Percentiles rank a stretch among this genome's conserved stretches.
Conservation (phyloP, 306 rosid species). For the Amphicarpaea edgeworthii region DNA sequence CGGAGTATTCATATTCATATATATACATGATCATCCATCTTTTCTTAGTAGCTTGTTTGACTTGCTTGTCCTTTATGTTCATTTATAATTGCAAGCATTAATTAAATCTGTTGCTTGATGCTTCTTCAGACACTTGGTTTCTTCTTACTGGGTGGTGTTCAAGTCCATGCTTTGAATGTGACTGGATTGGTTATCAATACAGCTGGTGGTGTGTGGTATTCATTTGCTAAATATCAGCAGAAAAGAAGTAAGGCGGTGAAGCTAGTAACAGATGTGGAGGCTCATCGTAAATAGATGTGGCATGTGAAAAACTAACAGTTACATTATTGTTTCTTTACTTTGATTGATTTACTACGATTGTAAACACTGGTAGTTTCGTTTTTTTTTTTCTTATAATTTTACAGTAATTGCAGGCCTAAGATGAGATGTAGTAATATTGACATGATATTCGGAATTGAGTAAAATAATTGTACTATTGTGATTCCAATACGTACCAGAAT, state of each 20-base stretch:
- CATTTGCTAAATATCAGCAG: constrained; percentile 86
- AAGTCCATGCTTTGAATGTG: constrained; percentile 86
- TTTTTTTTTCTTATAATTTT: constrained; percentile 19
- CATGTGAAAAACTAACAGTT: constrained; percentile 40
- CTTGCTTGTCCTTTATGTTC: background rate
- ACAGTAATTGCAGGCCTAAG: constrained; percentile 27
- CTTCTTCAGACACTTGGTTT: constrained; percentile 85
- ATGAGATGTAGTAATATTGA: constrained; percentile 16
- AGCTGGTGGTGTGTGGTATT: constrained; percentile 95
- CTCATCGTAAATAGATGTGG: constrained; percentile 66
- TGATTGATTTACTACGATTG: constrained; percentile 15
- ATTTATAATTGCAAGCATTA: background rate
- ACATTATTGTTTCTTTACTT: constrained; percentile 35
- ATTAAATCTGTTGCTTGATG: constrained; percentile 25
- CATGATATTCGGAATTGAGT: constrained; percentile 29
- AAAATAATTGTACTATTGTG: background rate
- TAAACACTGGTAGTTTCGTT: constrained; percentile 16
- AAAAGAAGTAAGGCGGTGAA: constrained; percentile 67
- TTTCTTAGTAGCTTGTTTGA: constrained; percentile 13
- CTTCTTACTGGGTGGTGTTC: constrained; percentile 82
- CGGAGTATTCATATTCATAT: background rate
- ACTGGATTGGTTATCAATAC: constrained; percentile 89
- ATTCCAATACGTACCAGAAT: constrained; percentile 8
- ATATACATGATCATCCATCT: constrained; percentile 1
- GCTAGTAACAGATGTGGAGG: constrained; percentile 59